Base-by-base conservation (phyloP, 1,284 basidiomycete species). In the Ustilago trichophora region DNA sequence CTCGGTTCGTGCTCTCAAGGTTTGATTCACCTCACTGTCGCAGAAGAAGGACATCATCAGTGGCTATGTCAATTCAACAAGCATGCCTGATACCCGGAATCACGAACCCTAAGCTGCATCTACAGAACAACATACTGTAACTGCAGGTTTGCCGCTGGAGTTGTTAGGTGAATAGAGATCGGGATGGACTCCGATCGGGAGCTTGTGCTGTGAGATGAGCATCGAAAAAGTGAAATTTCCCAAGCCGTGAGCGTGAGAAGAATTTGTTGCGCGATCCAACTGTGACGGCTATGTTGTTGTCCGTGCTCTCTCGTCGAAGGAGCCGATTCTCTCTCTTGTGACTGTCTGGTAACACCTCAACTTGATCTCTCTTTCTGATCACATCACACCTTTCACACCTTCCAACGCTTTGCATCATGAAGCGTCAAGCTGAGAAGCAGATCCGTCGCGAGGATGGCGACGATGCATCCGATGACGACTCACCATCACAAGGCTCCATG, bases 341-440 rank as follows among this genome's bases (percentile, higher is more conserved):
- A 22, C 22, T 24, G 31, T 9, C 37, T n/a, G n/a, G n/a, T n/a
- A n/a, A n/a, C n/a, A n/a, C n/a, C n/a, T n/a, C n/a, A n/a, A n/a
- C n/a, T n/a, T n/a, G n/a, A n/a, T n/a, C 27, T 8, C 13, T 29
- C 8, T 12, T 44, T 57, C 33, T 27, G 22, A 26, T n/a, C 35
- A 36, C 41, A 31, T 16, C 38, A 35, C 26, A 15, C 36, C 31
- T 16, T 22, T 18, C 13, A 16, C n/a, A 11, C 31, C 12, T 32
- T n/a, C 6, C 8, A 33, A 29, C 27, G 13, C 13, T 29, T 29
- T 13, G 46, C 15, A 45, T 13, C 21, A 68, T 69, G 66, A 69
- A 69, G 52, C 54, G 66, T 2, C 66, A 69, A 56, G 66, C 66
- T 31, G 66, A 69, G 12, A 69, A 64, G 18, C 66, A 69, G 27